phyloP scores from a whole-genome alignment of 805 yeast species.

The Wickerhamiella parazyma region DNA sequence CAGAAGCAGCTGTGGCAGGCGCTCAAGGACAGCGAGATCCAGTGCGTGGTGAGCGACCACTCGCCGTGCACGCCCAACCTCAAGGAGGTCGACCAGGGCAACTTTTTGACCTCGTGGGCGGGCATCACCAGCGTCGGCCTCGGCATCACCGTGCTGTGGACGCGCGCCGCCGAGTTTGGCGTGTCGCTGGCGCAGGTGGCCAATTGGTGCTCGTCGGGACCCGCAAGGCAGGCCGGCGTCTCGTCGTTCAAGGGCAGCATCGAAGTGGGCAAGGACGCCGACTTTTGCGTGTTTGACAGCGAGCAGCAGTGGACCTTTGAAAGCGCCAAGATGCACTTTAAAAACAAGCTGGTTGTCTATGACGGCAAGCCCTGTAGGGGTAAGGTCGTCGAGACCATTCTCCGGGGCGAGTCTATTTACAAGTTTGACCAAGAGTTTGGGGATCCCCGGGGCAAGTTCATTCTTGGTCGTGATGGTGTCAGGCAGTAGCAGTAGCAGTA shows the following conservation, averaged over 20 bases:
- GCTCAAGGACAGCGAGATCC: conserved; percentile 45
- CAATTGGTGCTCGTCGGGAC: conserved; percentile 68
- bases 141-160: conserved; percentile 69
- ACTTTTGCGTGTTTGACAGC: conserved; percentile 70
- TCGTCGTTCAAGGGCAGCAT: conserved; percentile 58
- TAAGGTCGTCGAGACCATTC: conserved; percentile 61
- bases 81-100: conserved; percentile 70
- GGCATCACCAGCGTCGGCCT: conserved; percentile 89
- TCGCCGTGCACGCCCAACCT: conserved; percentile 91
- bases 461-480: conserved; percentile 11
- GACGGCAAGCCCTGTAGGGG: conserved; percentile 59
- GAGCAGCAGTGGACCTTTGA: conserved; percentile 33
- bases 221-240: conserved; percentile 77
- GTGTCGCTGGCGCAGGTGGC: conserved; percentile 48
- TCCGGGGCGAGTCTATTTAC: conserved; percentile 64
- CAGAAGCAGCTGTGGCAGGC: conserved; percentile 69
- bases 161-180: conserved; percentile 40
- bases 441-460: conserved; percentile 14
- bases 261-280: conserved; percentile 73
- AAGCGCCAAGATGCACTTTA: conserved; percentile 38
- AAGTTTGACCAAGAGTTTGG: conserved; percentile 20
- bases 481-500: neutral
- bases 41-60: conserved; percentile 88
- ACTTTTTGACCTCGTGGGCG: conserved; percentile 91
- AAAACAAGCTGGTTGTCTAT: conserved; percentile 82